phyloP scores from a whole-genome alignment of 2,329 filamentous ascomycete species.

The Keithomyces neogunnii region DNA sequence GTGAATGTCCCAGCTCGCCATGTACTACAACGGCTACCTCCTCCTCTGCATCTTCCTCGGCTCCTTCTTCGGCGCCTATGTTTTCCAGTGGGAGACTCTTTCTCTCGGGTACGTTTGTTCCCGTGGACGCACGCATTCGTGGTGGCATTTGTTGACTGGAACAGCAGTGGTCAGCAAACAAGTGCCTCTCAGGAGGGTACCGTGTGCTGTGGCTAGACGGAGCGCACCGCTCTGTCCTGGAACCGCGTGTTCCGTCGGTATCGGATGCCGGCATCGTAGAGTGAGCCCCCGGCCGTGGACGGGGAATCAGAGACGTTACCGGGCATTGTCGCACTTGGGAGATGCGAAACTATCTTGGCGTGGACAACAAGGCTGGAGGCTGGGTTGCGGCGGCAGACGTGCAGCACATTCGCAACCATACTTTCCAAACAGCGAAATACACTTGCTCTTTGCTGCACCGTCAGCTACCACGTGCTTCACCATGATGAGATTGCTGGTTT shows the following conservation, averaged over 20 bases:
- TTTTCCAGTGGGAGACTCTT: constrained; percentile 63
- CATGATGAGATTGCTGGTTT: too few species aligned
- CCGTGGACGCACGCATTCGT: neutral
- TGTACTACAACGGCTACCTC: constrained; percentile 63
- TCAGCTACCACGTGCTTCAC: too few species aligned
- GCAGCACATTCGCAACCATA: too few species aligned
- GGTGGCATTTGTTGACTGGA: neutral
- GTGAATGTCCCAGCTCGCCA: constrained; percentile 29
- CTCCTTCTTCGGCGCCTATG: constrained; percentile 61
- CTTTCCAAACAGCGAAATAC: too few species aligned
- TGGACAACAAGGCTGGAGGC: too few species aligned
- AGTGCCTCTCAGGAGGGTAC: constrained; percentile 29
- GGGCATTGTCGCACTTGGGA: too few species aligned
- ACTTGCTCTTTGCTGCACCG: too few species aligned
- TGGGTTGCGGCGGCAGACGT: too few species aligned
- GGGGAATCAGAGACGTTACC: too few species aligned
- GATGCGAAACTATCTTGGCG: too few species aligned
- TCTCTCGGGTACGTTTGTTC: constrained; percentile 17
- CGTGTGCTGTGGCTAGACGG: constrained; percentile 30
- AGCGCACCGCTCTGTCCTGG: neutral
- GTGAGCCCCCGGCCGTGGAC: too few species aligned
- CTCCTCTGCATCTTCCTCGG: constrained; percentile 77
- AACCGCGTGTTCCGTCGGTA: neutral
- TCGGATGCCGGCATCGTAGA: too few species aligned
- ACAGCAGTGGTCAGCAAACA: constrained; percentile 16